Evolutionary conservation across 306 rosid genomes (phyloP).

Genomic region (Astragalus membranaceus): DNA sequence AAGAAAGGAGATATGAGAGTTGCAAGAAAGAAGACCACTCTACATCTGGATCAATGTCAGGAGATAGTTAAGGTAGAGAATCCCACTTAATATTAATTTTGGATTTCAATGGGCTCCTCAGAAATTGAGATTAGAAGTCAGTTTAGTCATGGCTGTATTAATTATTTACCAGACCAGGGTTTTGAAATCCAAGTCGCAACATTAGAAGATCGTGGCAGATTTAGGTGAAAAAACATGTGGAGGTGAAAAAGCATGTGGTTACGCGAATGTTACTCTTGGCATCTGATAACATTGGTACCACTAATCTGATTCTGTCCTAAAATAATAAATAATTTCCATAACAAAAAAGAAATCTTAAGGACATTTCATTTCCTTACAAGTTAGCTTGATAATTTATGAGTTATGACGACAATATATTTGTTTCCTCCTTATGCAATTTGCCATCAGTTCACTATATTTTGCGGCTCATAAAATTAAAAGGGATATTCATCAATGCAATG

Average conservation of each 20-base stretch:
- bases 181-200: not conserved
- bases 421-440: not conserved
- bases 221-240: not conserved
- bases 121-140: not conserved
- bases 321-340: conserved; percentile 1
- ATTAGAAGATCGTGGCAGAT: not conserved
- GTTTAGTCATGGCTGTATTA: not conserved
- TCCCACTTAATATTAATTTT: not conserved
- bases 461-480: not conserved
- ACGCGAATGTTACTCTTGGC: not conserved
- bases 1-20: not conserved
- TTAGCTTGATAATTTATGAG: not conserved
- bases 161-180: not conserved
- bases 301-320: not conserved
- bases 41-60: not conserved
- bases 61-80: not conserved
- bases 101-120: too few species aligned
- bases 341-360: not conserved
- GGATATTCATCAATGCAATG: not conserved
- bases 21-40: not conserved
- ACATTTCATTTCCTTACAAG: conserved; percentile 5
- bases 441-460: not conserved
- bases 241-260: too few species aligned
- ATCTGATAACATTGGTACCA: not conserved
- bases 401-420: not conserved